These are phyloP conservation scores for Wickerhamomyces pijperi DNA, from an alignment of 805 yeast genomes.

Conservation along the genomic window DNA sequence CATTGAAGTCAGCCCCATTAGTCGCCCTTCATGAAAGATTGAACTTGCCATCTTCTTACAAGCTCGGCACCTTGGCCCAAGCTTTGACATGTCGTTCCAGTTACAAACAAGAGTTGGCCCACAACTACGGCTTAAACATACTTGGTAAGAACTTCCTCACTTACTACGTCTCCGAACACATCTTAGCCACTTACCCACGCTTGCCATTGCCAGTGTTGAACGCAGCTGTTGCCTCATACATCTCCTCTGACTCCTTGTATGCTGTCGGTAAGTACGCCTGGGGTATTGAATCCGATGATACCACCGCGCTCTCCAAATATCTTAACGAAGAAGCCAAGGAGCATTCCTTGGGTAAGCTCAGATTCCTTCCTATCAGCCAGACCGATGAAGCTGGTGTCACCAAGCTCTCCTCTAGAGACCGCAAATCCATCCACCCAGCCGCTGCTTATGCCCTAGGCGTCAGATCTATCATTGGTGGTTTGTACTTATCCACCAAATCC, in stretches of 20 bases:
- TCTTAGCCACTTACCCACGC: constrained; percentile 76
- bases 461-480: constrained; percentile 74
- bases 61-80: constrained; percentile 64
- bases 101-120: constrained; percentile 32
- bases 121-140: constrained; percentile 70
- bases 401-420: constrained; percentile 24
- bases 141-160: constrained; percentile 73
- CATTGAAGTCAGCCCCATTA: constrained; percentile 56
- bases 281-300: constrained; percentile 79
- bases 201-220: constrained; percentile 72
- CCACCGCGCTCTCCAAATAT: constrained; percentile 52
- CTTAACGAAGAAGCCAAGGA: constrained; percentile 59
- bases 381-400: constrained; percentile 39
- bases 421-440: constrained; percentile 17
- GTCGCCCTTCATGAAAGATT: constrained; percentile 73
- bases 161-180: constrained; percentile 64
- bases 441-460: constrained; percentile 55
- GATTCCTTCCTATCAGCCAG: constrained; percentile 29
- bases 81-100: constrained; percentile 54
- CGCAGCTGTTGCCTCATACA: constrained; percentile 65
- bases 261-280: constrained; percentile 57
- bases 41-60: constrained; percentile 43
- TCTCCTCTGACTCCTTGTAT: constrained; percentile 55
- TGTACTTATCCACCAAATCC: constrained; percentile 61
- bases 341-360: constrained; percentile 58